Evolutionary conservation across 2,329 filamentous ascomycete genomes (phyloP), one percentile per base, ranked within the genome.

Genomic region (Blastomyces silverae): DNA sequence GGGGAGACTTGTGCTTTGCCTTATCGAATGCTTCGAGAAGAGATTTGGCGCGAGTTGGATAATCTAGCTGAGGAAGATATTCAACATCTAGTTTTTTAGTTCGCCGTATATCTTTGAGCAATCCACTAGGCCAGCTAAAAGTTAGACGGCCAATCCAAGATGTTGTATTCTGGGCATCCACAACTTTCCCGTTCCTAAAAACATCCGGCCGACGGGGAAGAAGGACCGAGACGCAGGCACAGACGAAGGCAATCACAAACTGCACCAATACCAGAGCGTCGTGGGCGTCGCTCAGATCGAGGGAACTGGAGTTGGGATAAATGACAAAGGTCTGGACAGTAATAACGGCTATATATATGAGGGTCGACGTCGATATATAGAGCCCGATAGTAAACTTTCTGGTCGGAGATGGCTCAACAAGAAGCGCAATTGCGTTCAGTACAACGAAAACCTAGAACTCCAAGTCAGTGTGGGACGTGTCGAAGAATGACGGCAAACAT

Each of bases 141-240:
- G 84, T 89, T 71, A 85, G 85, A 61, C 85, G 83, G 61, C 77
- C 81, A 59, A 88, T 79, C 0, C 86, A 83, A 1, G 87, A 86
- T 3, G 79, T 80, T 0, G 87, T 88, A 69, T 81, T 82, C 76
- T 88, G 82, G 20, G 79, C 78, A 71, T 92, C 89, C 42, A 93
- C 87, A 3, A 80, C 72, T 58, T 81, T 78, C 34, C 80, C 85
- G 50, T 86, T 73, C 70, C 82, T 79, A 71, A 81, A 90, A 22
- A 92, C 85, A 63, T 87, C 80, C 3, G 89, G 89, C 13, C 89
- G 82, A 55, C 89, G 83, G 3, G 87, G 88, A 17, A 91, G 77
- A 0, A 82, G 80, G 15, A 88, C 67, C 67, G 82, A 82, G 20
- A 79, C 75, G 56, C 83, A 67, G 17, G 77, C 75, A 22, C 85